Percentiles rank a stretch among this genome's conserved stretches.
Evolutionary conservation across 345 rosid species (phyloP).

Genomic region (Rhodamnia argentea): DNA sequence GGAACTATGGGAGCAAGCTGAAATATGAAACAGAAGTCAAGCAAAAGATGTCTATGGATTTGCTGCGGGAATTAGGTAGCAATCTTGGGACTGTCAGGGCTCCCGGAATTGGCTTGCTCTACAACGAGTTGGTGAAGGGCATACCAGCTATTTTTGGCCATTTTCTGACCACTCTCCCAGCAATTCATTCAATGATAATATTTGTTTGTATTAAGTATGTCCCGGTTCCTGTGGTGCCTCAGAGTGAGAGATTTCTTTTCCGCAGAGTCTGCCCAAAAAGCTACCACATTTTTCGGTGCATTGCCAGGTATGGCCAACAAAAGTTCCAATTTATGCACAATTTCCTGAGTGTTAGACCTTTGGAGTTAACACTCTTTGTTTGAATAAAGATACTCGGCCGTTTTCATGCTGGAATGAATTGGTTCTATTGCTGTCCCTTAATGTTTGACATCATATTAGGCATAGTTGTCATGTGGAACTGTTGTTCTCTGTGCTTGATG

Average conservation of each 20-base stretch:
- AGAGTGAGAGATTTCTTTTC: conserved; percentile 94
- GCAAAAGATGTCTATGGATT: conserved; percentile 87
- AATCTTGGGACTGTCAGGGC: conserved; percentile 96
- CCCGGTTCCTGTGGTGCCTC: conserved; percentile 93
- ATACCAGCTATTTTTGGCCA: conserved; percentile 96
- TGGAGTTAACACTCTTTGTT: neutral
- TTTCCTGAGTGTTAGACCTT: neutral
- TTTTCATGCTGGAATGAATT: neutral
- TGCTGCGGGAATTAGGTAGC: conserved; percentile 87
- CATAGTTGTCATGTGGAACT: neutral
- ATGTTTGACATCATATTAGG: neutral
- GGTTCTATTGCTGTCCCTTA: neutral
- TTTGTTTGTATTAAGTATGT: conserved; percentile 93
- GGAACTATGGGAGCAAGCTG: conserved; percentile 98
- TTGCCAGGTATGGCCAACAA: conserved; percentile 58
- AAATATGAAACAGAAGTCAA: conserved; percentile 95
- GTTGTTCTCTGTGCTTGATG: neutral
- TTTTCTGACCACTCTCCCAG: conserved; percentile 94
- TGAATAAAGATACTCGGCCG: neutral
- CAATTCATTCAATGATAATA: conserved; percentile 95
- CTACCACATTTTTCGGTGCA: conserved; percentile 96
- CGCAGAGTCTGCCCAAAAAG: conserved; percentile 79
- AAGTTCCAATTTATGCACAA: neutral
- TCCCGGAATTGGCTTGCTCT: conserved; percentile 95
- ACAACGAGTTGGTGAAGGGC: conserved; percentile 90